Evolutionary conservation across 2,329 filamentous ascomycete genomes (phyloP).

Genomic region (Setomelanomma holmii): DNA sequence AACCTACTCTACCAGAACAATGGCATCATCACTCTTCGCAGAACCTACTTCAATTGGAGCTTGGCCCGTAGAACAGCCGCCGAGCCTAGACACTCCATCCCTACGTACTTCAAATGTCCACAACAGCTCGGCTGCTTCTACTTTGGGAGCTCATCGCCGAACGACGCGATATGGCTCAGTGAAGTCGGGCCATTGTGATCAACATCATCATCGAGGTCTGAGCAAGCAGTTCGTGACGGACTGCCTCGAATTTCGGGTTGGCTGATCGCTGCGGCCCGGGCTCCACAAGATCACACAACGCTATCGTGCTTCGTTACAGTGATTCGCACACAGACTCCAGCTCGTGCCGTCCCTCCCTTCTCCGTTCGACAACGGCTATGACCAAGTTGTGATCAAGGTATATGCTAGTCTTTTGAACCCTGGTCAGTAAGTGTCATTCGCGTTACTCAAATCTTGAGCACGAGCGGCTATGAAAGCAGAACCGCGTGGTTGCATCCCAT

Average conservation of each 20-base stretch:
- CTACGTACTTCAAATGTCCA: not conserved
- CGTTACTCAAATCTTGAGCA: conserved; percentile 11
- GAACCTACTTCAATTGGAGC: not conserved
- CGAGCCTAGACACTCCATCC: too few relatives aligned
- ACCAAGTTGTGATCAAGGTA: conserved; percentile 17
- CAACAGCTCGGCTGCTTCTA: not conserved
- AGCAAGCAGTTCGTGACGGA: conserved; percentile 13
- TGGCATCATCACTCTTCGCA: not conserved
- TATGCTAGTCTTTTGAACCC: not conserved
- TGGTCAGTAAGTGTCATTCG: conserved; percentile 9
- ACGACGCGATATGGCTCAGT: not conserved
- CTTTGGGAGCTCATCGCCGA: not conserved
- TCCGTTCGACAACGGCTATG: conserved; percentile 24
- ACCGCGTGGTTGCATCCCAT: conserved; percentile 8
- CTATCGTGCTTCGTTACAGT: conserved; percentile 15
- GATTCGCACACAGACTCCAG: conserved; percentile 31
- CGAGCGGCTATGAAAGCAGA: conserved; percentile 20
- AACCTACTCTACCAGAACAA: too few relatives aligned
- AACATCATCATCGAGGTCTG: conserved; percentile 12
- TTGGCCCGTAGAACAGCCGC: too few relatives aligned
- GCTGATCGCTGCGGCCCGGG: conserved; percentile 28
- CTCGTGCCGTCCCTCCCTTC: conserved; percentile 39
- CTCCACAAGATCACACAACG: conserved; percentile 28
- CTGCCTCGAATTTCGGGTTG: conserved; percentile 11
- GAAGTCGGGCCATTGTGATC: not conserved